A percentile compares a stretch with the other conserved stretches of the same genome.
Evolutionary conservation across 352 stramenopile genomes (phyloP).

Genomic region (Achlya hypogyna): DNA sequence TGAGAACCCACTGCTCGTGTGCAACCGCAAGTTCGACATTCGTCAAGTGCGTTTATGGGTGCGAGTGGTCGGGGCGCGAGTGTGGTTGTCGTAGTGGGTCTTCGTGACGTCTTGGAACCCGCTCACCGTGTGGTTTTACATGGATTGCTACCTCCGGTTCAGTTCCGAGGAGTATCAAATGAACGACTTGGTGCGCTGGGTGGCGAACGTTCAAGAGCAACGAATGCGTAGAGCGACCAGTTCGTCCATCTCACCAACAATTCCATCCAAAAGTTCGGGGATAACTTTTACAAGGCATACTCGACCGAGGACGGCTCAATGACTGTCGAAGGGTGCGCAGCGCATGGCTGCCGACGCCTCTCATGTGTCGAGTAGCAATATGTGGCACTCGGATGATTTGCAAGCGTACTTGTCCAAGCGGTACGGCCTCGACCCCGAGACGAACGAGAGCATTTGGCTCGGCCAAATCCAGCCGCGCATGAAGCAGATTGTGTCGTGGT

Average conservation of each 20-base stretch:
- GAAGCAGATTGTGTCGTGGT: conserved; percentile 78
- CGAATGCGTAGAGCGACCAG: conserved; percentile 36
- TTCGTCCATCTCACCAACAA: conserved; percentile 94
- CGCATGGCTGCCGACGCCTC: conserved; percentile 27
- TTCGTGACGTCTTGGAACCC: conserved; percentile 90
- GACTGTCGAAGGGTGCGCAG: conserved; percentile 19
- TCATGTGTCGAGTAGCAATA: conserved; percentile 30
- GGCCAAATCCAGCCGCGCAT: conserved; percentile 61
- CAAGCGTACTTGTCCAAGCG: conserved; percentile 31
- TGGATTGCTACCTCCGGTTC: conserved; percentile 89
- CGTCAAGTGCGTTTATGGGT: conserved; percentile 29
- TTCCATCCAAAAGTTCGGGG: conserved; percentile 87
- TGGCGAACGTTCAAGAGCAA: background rate
- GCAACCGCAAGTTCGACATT: conserved; percentile 88
- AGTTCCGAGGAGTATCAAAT: conserved; percentile 75
- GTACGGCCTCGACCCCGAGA: conserved; percentile 18
- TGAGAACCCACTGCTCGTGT: conserved; percentile 77
- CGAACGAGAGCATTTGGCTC: conserved; percentile 31
- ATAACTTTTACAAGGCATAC: conserved; percentile 83
- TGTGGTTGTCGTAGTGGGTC: conserved; percentile 84
- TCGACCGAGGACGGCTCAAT: conserved; percentile 51
- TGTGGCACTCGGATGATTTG: conserved; percentile 75
- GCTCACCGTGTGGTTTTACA: conserved; percentile 89
- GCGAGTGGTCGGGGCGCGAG: background rate
- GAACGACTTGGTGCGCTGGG: conserved; percentile 34